Evolutionary conservation across 345 rosid genomes (phyloP).

Genomic region (Firmiana major): DNA sequence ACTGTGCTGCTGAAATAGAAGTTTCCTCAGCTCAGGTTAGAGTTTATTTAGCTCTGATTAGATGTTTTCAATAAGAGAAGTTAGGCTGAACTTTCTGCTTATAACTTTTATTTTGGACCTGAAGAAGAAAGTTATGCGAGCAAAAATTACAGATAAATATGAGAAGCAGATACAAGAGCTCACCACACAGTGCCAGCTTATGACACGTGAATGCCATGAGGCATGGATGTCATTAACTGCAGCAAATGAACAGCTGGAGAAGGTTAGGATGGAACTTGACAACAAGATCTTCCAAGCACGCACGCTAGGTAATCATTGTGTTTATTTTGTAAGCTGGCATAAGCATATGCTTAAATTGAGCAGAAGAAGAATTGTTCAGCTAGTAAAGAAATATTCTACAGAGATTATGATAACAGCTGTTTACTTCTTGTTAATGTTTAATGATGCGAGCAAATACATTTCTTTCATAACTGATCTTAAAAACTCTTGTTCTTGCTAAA

Average conservation of each 20-base stretch:
- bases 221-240: conserved; percentile 96
- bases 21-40: conserved; percentile 71
- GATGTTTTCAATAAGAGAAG: conserved; percentile 5
- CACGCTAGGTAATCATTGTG: conserved; percentile 57
- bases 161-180: conserved; percentile 88
- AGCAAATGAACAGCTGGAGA: conserved; percentile 76
- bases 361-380: not conserved
- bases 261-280: conserved; percentile 88
- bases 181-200: conserved; percentile 52
- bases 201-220: conserved; percentile 90
- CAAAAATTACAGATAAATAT: conserved; percentile 68
- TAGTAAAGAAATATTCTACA: not conserved
- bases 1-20: conserved; percentile 66
- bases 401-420: not conserved
- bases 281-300: conserved; percentile 60
- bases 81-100: conserved; percentile 14
- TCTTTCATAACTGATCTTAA: not conserved
- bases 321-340: not conserved
- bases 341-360: not conserved
- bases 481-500: not conserved
- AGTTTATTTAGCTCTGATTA: not conserved
- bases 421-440: not conserved
- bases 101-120: conserved; percentile 21
- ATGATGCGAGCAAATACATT: not conserved
- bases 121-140: conserved; percentile 77